Evolutionary conservation across 805 yeast genomes (phyloP), one percentile per base, ranked within the genome.

Genomic region (Phaffomyces antillensis): DNA sequence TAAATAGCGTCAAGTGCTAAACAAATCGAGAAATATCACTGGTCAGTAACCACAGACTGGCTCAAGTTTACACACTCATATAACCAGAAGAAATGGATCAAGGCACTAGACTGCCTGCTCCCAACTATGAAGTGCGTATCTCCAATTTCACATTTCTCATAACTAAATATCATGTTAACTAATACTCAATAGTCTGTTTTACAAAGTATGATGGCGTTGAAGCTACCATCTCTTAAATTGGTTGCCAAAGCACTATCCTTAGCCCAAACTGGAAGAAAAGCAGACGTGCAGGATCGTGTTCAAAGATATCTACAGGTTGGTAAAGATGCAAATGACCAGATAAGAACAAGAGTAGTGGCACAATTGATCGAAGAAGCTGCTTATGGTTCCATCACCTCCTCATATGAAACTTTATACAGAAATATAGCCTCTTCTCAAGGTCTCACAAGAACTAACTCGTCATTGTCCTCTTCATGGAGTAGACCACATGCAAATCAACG

Each of bases 231-330:
- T 44, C 65, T 82, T 44, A 81, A 80, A 59, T 70, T 65, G 17
- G 55, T 82, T 1, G 73, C 81, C 32, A 67, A 76, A 37, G 55
- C 78, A 2, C 55, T 80, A 16, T 73, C 74, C 2, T 60, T 82
- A 17, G 62, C 77, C 2, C 53, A 66, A 10, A 55, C 71, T 7
- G 95, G 93, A 1, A 65, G 79, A 34, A 87, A 86, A 61, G 71
- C 73, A 18, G 83, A 76, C 31, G 61, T 86, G 13, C 72, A 73
- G 43, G 79, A 76, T 32, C 67, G 88, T 31, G 61, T 86, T 7
- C 58, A 65, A 41, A 64, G 62, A n/a, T 73, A 66, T 51, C 51
- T 80, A 33, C 63, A 64, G 26, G 67, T 64, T 37, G 79, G 79
- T 1, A 54, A 58, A 31, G 56, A 66, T 4, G 54, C 58, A n/a